phyloP scores from a whole-genome alignment of 202 grass and related monocot species.

The Alloteropsis angusta region DNA sequence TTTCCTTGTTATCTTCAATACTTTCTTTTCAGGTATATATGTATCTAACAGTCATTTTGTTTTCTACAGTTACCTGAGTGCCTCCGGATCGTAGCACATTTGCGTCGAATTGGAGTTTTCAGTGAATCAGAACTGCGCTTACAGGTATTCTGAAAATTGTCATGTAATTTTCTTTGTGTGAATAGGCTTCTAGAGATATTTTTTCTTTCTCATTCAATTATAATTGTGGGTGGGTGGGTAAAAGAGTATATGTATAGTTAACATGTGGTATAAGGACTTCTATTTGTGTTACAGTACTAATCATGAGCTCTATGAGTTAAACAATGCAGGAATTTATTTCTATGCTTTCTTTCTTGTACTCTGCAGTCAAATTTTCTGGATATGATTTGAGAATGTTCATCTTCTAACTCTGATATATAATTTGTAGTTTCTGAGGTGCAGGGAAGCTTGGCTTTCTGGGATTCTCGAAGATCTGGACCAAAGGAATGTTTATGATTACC shows the following conservation, averaged over 20 bases:
- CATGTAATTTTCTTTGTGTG: not conserved
- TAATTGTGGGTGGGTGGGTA: not conserved
- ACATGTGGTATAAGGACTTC: not conserved
- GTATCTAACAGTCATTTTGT: slow-evolving; percentile 30
- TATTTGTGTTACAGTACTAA: not conserved
- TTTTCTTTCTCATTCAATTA: not conserved
- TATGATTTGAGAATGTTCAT: slow-evolving; percentile 3
- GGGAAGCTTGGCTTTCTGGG: slow-evolving; percentile 87
- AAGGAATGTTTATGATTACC: slow-evolving; percentile 83
- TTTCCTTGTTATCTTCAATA: not conserved
- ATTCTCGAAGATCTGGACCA: slow-evolving; percentile 89
- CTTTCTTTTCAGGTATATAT: not conserved
- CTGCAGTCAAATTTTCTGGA: not conserved
- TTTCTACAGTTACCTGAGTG: slow-evolving; percentile 78
- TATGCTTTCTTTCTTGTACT: not conserved
- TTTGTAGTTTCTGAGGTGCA: slow-evolving; percentile 90
- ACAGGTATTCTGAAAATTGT: slow-evolving; percentile 47
- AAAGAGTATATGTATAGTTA: no score
- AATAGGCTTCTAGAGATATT: slow-evolving; percentile 1
- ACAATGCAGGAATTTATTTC: not conserved
- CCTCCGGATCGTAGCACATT: slow-evolving; percentile 72
- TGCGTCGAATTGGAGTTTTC: slow-evolving; percentile 85
- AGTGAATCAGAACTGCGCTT: slow-evolving; percentile 83
- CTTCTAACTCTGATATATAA: slow-evolving; percentile 38
- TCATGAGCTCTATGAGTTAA: not conserved